Base-by-base conservation (phyloP, 2,329 filamentous ascomycete genomes). In the Chalaropsis ovoidea region DNA sequence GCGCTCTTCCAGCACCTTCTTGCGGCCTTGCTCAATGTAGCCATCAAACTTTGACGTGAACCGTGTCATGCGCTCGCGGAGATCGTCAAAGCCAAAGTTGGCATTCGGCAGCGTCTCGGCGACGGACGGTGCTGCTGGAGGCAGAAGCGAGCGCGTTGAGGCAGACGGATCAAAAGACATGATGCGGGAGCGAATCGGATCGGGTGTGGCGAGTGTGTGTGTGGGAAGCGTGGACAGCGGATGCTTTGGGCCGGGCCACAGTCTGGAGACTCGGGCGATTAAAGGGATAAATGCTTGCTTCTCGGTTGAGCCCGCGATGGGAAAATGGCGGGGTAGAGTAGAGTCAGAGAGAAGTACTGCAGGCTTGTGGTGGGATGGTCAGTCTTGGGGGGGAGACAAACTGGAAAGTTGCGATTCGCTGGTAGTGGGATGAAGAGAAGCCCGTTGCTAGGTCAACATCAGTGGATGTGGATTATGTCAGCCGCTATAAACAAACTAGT, bases 1-100 rank as follows among this genome's bases (percentile, higher is more conserved):
- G 72, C 91, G 85, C 78, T 97, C 92, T 72, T 96, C 91, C 7
- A 97, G 75, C 0, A 97, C 90, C 64, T 89, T 85, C 75, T 95
- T 95, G 62, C 93, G 83, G 0, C 92, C 91, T 69, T 89, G 86
- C 72, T 96, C 93, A 69, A 99, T 96, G 71, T 96, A 97, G 0
- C 86, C 86, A 73, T 99, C 94, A 71, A 99, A 99, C 71, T 85
- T 88, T 8, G 85, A 82, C 0, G 89, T 96, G 74, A 99, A 99
- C 69, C 89, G 90, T 64, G 87, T 83, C 94, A 99, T 97, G 76
- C 91, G 89, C 72, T 93, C 90, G 76, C 93, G 92, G 73, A 99
- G 77, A 70, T 96, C 90, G 71, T 97, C 92, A 75, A 97, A 97
- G 67, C 91, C 91, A 75, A 99, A 97, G 76, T 96, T 91, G 75